Percentiles rank a stretch among this genome's conserved stretches.
Conservation (phyloP, 345 rosid species). For the Corchorus olitorius region DNA sequence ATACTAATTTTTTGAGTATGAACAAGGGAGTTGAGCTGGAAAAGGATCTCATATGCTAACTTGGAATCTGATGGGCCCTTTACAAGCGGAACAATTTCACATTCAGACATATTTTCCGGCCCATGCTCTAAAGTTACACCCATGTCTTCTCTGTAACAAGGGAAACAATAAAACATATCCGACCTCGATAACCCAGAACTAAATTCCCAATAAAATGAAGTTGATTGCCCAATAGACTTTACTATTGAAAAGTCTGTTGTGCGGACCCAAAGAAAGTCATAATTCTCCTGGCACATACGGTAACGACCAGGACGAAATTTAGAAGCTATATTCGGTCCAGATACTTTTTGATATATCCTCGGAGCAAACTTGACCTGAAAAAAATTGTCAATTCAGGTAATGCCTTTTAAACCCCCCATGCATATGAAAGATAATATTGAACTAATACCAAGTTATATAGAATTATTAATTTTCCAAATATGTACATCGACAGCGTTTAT, state of each 20-base stretch:
- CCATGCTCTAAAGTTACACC: conserved; percentile 44
- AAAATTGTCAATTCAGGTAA: conserved; percentile 5
- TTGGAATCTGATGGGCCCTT: conserved; percentile 37
- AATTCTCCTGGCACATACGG: conserved; percentile 78
- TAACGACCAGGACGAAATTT: conserved; percentile 65
- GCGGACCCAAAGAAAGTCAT: conserved; percentile 82
- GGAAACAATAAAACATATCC: conserved; percentile 54
- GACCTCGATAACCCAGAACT: conserved; percentile 37
- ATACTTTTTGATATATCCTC: conserved; percentile 57
- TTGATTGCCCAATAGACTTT: conserved; percentile 71
- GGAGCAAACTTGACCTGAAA: conserved; percentile 75
- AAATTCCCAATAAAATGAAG: conserved; percentile 65
- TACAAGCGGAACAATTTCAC: conserved; percentile 68
- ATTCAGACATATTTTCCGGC: conserved; percentile 43
- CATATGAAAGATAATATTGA: neutral
- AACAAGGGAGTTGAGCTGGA: conserved; percentile 79
- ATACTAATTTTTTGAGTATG: conserved; percentile 79
- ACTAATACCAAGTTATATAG: neutral
- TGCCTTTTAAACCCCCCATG: neutral
- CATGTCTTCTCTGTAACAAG: conserved; percentile 49
- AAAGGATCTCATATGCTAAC: conserved; percentile 71
- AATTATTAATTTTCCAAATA: conserved; percentile 3
- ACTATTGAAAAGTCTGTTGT: conserved; percentile 68
- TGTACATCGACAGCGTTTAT: neutral
- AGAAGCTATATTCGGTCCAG: conserved; percentile 59